Percentiles rank a stretch among this genome's conserved stretches.
phyloP scores from a whole-genome alignment of 2,329 filamentous ascomycete genomes.

The Fusarium sp. region DNA sequence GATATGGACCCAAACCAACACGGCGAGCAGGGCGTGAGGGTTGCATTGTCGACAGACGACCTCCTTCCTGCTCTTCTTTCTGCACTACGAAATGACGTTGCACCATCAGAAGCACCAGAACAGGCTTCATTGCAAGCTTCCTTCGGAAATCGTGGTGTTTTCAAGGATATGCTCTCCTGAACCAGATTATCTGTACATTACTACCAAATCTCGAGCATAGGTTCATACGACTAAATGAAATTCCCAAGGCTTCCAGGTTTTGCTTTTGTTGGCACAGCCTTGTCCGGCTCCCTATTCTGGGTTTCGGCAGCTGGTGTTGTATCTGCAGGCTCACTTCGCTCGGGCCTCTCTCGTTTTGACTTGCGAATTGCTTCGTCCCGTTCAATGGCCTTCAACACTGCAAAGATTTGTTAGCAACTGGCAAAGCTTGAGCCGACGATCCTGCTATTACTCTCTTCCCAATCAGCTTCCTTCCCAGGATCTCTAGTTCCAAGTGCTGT shows the following conservation, averaged over 20 bases:
- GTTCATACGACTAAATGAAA: conserved; percentile 60
- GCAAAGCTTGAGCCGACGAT: background rate
- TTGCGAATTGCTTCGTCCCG: conserved; percentile 68
- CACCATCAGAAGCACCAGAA: conserved; percentile 12
- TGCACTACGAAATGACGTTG: conserved; percentile 56
- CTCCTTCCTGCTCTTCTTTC: conserved; percentile 69
- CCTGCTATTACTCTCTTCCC: conserved; percentile 80
- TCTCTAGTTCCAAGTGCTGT: conserved; percentile 83
- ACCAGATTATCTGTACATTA: conserved; percentile 36
- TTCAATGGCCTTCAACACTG: conserved; percentile 76
- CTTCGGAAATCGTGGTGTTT: conserved; percentile 53
- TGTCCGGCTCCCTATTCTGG: conserved; percentile 32
- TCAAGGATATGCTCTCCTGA: conserved; percentile 72
- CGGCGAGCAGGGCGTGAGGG: conserved; percentile 66
- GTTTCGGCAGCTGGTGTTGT: conserved; percentile 16
- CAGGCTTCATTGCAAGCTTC: conserved; percentile 27
- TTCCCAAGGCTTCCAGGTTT: conserved; percentile 55
- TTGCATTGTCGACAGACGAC: conserved; percentile 69
- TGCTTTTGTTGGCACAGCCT: conserved; percentile 44
- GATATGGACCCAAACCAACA: conserved; percentile 64
- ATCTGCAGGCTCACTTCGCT: conserved; percentile 43
- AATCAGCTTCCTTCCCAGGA: conserved; percentile 79
- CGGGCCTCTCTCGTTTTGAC: conserved; percentile 56
- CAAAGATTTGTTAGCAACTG: conserved; percentile 26
- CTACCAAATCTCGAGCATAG: conserved; percentile 26